Percentiles rank a stretch among this genome's conserved stretches.
phyloP scores from a whole-genome alignment of 345 rosid genomes.

The Pugionium dolabratum region DNA sequence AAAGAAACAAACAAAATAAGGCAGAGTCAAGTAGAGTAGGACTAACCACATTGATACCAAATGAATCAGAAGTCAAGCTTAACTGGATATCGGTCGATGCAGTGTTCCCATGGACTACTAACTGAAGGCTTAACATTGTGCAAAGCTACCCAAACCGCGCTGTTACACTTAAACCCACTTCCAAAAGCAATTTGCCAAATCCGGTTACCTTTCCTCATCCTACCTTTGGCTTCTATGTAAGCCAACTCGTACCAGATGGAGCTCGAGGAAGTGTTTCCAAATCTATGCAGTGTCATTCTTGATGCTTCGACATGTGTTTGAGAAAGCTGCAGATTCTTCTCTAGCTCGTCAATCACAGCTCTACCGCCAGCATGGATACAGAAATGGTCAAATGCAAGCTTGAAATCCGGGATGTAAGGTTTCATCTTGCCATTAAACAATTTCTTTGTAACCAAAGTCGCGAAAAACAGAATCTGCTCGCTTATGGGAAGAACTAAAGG shows the following conservation, averaged over 20 bases:
- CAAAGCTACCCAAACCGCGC: slow-evolving; percentile 79
- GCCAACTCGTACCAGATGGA: slow-evolving; percentile 93
- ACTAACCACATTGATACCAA: slow-evolving; percentile 5
- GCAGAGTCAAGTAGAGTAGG: slow-evolving; percentile 25
- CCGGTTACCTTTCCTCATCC: slow-evolving; percentile 76
- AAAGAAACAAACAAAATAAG: slow-evolving; percentile 18
- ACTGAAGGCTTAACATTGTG: slow-evolving; percentile 54
- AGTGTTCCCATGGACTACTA: slow-evolving; percentile 72
- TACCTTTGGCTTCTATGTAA: slow-evolving; percentile 38
- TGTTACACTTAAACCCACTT: slow-evolving; percentile 92
- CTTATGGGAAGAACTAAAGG: slow-evolving; percentile 91
- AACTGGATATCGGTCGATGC: slow-evolving; percentile 75
- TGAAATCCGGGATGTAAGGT: slow-evolving; percentile 92
- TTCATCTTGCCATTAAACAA: slow-evolving; percentile 60
- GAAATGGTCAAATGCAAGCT: slow-evolving; percentile 89
- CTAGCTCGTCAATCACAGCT: slow-evolving; percentile 92
- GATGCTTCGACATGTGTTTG: slow-evolving; percentile 74
- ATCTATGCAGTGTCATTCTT: slow-evolving; percentile 81
- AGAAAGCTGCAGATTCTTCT: slow-evolving; percentile 87
- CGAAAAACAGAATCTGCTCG: slow-evolving; percentile 82
- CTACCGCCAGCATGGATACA: slow-evolving; percentile 90
- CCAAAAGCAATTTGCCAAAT: slow-evolving; percentile 95
- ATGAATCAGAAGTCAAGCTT: slow-evolving; percentile 45
- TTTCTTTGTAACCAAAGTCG: slow-evolving; percentile 64
- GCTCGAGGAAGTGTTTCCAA: slow-evolving; percentile 89